Evolutionary conservation across 2,329 filamentous ascomycete genomes (phyloP).

Genomic region (Sordariomycetes sp.): DNA sequence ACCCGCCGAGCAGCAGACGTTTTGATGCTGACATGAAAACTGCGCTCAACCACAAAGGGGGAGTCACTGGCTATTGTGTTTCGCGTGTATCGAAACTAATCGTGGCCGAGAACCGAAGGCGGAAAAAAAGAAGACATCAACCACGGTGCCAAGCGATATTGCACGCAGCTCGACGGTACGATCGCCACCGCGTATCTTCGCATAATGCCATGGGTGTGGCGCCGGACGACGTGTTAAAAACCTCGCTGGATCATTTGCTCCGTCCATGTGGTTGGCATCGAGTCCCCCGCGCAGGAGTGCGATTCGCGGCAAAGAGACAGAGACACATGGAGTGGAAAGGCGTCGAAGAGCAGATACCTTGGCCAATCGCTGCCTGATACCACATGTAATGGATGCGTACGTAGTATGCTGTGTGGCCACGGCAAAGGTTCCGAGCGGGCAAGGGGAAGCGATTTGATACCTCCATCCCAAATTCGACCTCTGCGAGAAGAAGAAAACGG

Average conservation of each 20-base stretch:
- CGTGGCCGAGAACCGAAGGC: too few relatives aligned
- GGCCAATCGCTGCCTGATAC: too few relatives aligned
- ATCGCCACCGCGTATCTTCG: neutral
- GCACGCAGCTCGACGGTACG: neutral
- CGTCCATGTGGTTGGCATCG: too few relatives aligned
- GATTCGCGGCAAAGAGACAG: too few relatives aligned
- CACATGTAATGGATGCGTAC: too few relatives aligned
- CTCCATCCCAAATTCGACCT: neutral
- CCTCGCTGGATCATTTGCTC: too few relatives aligned
- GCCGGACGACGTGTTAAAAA: too few relatives aligned
- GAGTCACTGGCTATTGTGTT: neutral
- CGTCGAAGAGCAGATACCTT: too few relatives aligned
- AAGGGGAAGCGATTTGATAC: neutral
- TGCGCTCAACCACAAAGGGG: neutral
- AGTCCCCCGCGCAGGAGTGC: too few relatives aligned
- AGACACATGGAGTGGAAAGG: too few relatives aligned
- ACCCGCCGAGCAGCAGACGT: neutral
- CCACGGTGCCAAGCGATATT: neutral
- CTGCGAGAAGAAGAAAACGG: neutral
- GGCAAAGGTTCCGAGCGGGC: neutral
- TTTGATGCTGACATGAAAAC: too few relatives aligned
- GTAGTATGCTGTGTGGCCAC: neutral
- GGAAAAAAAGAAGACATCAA: neutral
- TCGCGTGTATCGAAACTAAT: neutral
- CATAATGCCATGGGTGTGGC: neutral